Evolutionary conservation across 805 yeast genomes (phyloP), one percentile per base, ranked within the genome.

Genomic region (Starmerella etchellsii): DNA sequence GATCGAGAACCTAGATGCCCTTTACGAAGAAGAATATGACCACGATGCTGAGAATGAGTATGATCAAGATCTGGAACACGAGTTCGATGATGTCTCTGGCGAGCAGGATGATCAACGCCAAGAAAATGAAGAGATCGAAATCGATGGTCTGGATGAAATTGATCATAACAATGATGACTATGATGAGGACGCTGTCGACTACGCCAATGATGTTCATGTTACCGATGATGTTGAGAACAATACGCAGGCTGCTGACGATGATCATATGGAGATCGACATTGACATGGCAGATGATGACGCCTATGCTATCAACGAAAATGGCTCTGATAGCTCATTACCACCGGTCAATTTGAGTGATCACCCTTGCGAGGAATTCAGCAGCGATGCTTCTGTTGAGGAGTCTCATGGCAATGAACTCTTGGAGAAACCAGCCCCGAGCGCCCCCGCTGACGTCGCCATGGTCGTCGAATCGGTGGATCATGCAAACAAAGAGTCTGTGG

Each of bases 181-280:
- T 22, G 34, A 31, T 6, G 40, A 27, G 2, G 37, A 15, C 23
- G 16, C 30, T 8, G 41, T 30, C 18, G 35, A 18, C 10, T 41
- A 33, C 16, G 4, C 26, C 22, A 21, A 11, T 15, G 40, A 20
- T 13, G 26, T 18, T 25, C 33, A 39, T 19, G 41, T 7, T 16
- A 20, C 5, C 9, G 36, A 28, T 36, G 34, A 20, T 29, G 31
- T 24, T 22, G 37, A 41, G 6, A 15, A 15, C 14, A 28, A 20
- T 7, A 15, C 19, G 8, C 25, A 33, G 2, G 28, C 3, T 29
- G 38, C 8, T 13, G 35, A 10, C 25, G 27, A 28, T 7, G 3
- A 10, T 25, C 33, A 28, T 23, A 43, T 36, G 16, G 40, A 37
- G 28, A 42, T 31, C 24, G 45, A n/a, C 34, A 41, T 19, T 18